phyloP scores from a whole-genome alignment of 441 rosid genomes.

The Euphorbia neoarborescens region DNA sequence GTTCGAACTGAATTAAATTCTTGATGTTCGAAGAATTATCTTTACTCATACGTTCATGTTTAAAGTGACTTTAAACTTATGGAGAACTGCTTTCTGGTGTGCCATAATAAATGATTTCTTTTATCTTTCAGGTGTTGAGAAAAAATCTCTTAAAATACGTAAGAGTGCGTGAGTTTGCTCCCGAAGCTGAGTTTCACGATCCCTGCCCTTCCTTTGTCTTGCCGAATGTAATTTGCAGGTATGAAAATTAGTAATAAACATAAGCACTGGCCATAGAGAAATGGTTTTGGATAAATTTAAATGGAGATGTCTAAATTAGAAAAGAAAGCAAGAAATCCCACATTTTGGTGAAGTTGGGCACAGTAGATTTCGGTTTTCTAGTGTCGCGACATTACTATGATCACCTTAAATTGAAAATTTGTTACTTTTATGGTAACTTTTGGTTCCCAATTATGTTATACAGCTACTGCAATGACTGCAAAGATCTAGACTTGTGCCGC shows the following conservation, averaged over 20 bases:
- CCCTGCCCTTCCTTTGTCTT: constrained; percentile 65
- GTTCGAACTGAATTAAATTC: background rate
- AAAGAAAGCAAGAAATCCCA: background rate
- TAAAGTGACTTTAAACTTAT: background rate
- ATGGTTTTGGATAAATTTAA: background rate
- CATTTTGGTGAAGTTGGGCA: background rate
- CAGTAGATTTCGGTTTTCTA: background rate
- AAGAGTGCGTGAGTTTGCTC: constrained; percentile 67
- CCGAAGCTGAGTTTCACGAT: constrained; percentile 75
- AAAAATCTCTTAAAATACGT: constrained; percentile 74
- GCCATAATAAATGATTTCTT: background rate
- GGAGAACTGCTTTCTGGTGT: background rate
- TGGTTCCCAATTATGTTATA: constrained; percentile 18
- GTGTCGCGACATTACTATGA: background rate
- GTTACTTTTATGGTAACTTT: background rate
- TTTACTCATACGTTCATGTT: background rate
- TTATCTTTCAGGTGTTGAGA: constrained; percentile 58
- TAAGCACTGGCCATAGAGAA: background rate
- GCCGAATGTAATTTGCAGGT: constrained; percentile 94
- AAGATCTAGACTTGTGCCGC: constrained; percentile 82
- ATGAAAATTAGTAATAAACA: constrained; percentile 5
- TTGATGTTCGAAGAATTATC: background rate
- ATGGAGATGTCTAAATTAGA: background rate
- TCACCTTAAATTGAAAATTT: background rate
- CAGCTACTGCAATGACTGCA: constrained; percentile 93